These are phyloP conservation scores for Populus alba DNA, from an alignment of 345 rosid genomes.

Conservation along the genomic window DNA sequence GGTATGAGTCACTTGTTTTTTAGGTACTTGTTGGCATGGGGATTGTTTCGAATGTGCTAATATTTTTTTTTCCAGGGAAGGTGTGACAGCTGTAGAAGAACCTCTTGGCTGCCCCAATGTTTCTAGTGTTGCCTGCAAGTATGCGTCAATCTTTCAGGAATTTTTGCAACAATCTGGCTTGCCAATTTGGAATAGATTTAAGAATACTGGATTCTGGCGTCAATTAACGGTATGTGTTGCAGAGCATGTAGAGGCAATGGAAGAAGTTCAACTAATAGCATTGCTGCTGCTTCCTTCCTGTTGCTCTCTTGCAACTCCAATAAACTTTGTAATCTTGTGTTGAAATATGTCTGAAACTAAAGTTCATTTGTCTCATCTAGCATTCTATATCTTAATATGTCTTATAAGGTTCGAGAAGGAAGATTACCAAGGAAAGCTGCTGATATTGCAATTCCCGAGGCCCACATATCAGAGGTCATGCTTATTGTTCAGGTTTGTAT, in stretches of 20 bases:
- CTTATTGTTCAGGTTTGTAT: slow-evolving; percentile 86
- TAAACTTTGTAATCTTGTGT: not conserved
- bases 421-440: slow-evolving; percentile 45
- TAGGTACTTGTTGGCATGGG: slow-evolving; percentile 20
- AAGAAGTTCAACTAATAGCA: not conserved
- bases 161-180: slow-evolving; percentile 65
- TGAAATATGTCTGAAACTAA: not conserved
- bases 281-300: not conserved
- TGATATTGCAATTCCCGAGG: slow-evolving; percentile 42
- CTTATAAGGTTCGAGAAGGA: slow-evolving; percentile 87
- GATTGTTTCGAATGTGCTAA: slow-evolving; percentile 13
- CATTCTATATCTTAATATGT: slow-evolving; percentile 2
- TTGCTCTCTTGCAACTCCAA: not conserved
- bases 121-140: slow-evolving; percentile 63
- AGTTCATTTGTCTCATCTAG: not conserved
- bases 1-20: slow-evolving; percentile 41
- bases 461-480: slow-evolving; percentile 76
- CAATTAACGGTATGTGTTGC: slow-evolving; percentile 70
- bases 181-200: slow-evolving; percentile 90
- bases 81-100: slow-evolving; percentile 94
- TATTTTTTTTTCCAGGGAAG: slow-evolving; percentile 53
- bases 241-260: not conserved
- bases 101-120: slow-evolving; percentile 90
- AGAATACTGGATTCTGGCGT: slow-evolving; percentile 89
- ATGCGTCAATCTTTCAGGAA: slow-evolving; percentile 75